Conservation (phyloP, 768 basidiomycete genomes). For the Pisolithus microcarpus region DNA sequence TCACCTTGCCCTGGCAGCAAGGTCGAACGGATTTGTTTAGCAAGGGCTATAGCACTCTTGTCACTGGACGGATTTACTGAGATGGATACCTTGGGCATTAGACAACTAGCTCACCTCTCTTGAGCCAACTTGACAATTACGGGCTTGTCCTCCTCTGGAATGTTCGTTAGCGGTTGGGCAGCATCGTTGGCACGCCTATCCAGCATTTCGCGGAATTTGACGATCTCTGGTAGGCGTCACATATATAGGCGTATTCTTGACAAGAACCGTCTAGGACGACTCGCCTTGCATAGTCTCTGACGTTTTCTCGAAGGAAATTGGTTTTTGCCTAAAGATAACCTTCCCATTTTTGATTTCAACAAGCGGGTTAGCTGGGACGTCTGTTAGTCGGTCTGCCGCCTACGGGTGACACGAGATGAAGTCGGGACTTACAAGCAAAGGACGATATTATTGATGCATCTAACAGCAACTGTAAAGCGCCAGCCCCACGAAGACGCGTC, state of each 20-base stretch:
- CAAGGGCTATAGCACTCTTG: conserved; percentile 54
- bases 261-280: conserved; percentile 8
- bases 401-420: not conserved
- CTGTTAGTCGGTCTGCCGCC: conserved; percentile 21
- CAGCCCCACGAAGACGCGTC: conserved; percentile 1
- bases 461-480: conserved; percentile 5
- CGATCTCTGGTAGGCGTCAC: conserved; percentile 47
- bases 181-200: conserved; percentile 43
- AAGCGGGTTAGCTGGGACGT: conserved; percentile 33
- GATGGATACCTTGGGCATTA: not conserved
- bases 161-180: conserved; percentile 42
- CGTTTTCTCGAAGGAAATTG: conserved; percentile 64
- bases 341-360: conserved; percentile 74
- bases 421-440: conserved; percentile 12
- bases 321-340: conserved; percentile 69
- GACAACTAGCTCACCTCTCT: conserved; percentile 56
- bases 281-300: conserved; percentile 78
- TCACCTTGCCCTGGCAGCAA: conserved; percentile 61
- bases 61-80: conserved; percentile 44
- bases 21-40: conserved; percentile 63
- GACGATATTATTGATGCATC: conserved; percentile 8
- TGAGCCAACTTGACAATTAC: conserved; percentile 78
- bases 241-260: not conserved
- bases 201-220: conserved; percentile 69
- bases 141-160: conserved; percentile 66